Base-by-base conservation (phyloP, 2,329 filamentous ascomycete species). In the Penicillium sp. region DNA sequence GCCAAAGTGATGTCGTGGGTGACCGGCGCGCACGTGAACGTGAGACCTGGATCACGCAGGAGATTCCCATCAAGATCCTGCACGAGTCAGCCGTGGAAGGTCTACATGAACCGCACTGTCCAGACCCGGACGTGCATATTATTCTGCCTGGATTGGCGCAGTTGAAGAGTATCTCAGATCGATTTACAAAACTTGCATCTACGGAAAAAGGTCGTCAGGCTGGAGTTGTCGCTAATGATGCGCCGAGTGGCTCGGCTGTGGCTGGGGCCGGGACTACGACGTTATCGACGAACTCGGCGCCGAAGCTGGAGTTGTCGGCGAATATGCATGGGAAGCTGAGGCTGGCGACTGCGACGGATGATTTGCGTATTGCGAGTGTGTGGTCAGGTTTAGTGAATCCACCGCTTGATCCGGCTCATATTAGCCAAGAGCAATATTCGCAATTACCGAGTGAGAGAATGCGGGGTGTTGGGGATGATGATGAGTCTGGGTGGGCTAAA, bases 81-180 rank as follows among this genome's bases (percentile, higher is more conserved):
- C 85, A 89, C 52, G 86, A 89, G 2, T 84, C 88, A 47, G 87
- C 85, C 0, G 90, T 97, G n/a, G 89, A 94, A 65, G 88, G 86
- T n/a, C 85, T 97, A 57, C 90, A 95, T 76, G 93, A 99, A 75
- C 94, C 94, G 13, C 85, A 86, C 55, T 90, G 92, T 53, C 86
- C 90, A 53, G 91, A 96, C 63, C 90, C 93, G 36, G 94, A 97
- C 65, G 92, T 96, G 2, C 89, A 97, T 73, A 95, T 99, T 66
- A 85, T 91, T 49, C 81, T 99, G 3, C 94, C 94, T 0, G 87
- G 90, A 5, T 77, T 99, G 4, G 79, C 91, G 39, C 92, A 96
- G 67, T 80, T 99, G 53, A 96, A 97, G 69, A 88, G 87, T 58
- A 94, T 99, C 57, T 95, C 90, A 4, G 94, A 99, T 71, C 86